Percentiles rank a stretch among this genome's conserved stretches.
Conservation (phyloP, 2,329 filamentous ascomycete species). For the Beauveria pseudobassiana region DNA sequence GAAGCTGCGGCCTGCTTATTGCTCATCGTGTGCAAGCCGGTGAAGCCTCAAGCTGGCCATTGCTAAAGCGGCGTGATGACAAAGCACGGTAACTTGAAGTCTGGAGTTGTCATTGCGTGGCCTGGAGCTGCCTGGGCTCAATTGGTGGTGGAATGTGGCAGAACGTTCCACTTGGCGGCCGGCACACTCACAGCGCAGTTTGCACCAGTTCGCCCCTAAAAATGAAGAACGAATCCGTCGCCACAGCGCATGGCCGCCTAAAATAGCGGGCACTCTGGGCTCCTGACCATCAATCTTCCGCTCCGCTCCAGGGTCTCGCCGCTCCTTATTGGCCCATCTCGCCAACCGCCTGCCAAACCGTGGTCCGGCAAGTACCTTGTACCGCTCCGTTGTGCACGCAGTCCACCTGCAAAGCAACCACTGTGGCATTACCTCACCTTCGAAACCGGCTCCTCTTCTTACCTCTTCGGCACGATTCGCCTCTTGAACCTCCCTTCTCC, state of each 20-base stretch:
- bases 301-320: constrained; percentile 19
- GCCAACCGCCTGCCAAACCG: constrained; percentile 6
- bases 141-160: constrained; percentile 21
- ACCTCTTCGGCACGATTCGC: constrained; percentile 6
- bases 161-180: constrained; percentile 23
- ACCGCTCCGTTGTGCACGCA: background rate
- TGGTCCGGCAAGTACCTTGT: constrained; percentile 10
- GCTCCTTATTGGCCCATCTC: constrained; percentile 28
- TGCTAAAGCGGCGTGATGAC: background rate
- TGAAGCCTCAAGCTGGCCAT: background rate
- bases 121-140: constrained; percentile 8
- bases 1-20: background rate
- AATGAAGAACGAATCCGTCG: background rate
- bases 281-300: constrained; percentile 31
- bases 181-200: constrained; percentile 5
- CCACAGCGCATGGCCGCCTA: constrained; percentile 6
- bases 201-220: background rate
- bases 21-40: background rate
- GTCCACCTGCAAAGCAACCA: constrained; percentile 3
- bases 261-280: constrained; percentile 18
- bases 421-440: constrained; percentile 13
- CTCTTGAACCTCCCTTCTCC: constrained; percentile 12
- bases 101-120: constrained; percentile 8
- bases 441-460: constrained; percentile 10
- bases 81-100: background rate